Percentiles rank a stretch among this genome's conserved stretches.
Evolutionary conservation across 257 asterid species (phyloP).

Genomic region (Fraxinus pennsylvanica): DNA sequence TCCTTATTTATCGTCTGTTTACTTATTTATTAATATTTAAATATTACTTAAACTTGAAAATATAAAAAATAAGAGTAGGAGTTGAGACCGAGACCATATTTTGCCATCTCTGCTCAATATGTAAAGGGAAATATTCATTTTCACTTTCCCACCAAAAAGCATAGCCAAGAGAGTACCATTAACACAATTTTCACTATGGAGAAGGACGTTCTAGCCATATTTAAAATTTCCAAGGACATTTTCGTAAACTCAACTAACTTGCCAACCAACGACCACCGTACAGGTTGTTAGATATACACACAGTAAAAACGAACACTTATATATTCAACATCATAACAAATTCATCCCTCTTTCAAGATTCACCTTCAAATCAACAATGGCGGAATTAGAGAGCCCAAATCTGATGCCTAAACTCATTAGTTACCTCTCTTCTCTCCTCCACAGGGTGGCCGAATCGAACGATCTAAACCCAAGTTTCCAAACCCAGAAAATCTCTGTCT

Average conservation of each 20-base stretch:
- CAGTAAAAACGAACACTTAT: conserved; percentile 16
- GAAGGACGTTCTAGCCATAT: conserved; percentile 25
- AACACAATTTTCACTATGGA: background rate
- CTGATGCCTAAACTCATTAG: conserved; percentile 67
- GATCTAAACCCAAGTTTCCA: conserved; percentile 46
- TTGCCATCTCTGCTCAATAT: background rate
- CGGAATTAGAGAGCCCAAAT: conserved; percentile 63
- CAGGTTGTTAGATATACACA: conserved; percentile 38
- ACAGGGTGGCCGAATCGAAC: conserved; percentile 72
- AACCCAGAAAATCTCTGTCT: conserved; percentile 66
- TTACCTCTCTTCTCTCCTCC: conserved; percentile 81
- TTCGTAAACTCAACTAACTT: conserved; percentile 19
- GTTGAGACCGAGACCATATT: no score
- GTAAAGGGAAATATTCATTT: no score
- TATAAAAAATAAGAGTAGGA: no score
- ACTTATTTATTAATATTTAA: no score
- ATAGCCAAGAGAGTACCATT: background rate
- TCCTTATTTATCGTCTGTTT: no score
- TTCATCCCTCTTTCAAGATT: background rate
- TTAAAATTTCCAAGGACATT: conserved; percentile 27
- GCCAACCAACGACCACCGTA: conserved; percentile 43
- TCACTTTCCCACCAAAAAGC: background rate
- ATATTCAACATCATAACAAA: conserved; percentile 32
- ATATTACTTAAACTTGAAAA: no score
- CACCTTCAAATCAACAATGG: conserved; percentile 43